A percentile compares a stretch with the other conserved stretches of the same genome.
These are phyloP conservation scores for Rubia tinctorum DNA, from an alignment of 305 asterid species.

Conservation along the genomic window DNA sequence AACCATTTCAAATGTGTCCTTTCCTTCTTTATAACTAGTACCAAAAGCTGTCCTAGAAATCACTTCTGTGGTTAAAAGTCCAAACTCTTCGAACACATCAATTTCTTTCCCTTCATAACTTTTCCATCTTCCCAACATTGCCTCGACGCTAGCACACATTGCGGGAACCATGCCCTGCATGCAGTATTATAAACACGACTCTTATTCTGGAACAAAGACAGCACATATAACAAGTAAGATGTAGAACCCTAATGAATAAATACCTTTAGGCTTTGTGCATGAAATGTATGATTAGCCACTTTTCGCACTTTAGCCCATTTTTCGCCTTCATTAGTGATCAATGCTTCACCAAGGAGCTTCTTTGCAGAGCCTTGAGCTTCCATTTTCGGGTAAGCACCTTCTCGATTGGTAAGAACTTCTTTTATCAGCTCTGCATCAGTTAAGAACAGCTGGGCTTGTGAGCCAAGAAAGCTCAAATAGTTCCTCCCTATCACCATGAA, in stretches of 20 bases:
- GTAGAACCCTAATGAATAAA: no score
- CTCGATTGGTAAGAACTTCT: constrained; percentile 53
- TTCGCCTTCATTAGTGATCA: constrained; percentile 65
- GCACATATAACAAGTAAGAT: no score
- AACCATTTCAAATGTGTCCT: constrained; percentile 57
- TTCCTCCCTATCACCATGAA: constrained; percentile 30
- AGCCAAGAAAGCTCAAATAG: constrained; percentile 55
- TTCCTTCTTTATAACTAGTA: constrained; percentile 65
- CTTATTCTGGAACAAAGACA: no score
- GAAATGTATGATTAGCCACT: constrained; percentile 55
- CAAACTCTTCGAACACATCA: constrained; percentile 61
- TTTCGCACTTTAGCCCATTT: constrained; percentile 69
- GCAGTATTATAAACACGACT: neutral
- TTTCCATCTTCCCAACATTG: constrained; percentile 53
- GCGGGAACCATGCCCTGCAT: constrained; percentile 51
- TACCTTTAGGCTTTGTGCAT: constrained; percentile 61
- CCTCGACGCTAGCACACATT: constrained; percentile 54
- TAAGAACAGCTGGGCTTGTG: constrained; percentile 43
- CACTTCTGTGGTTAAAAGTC: constrained; percentile 52
- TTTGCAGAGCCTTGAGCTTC: constrained; percentile 48
- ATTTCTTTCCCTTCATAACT: constrained; percentile 38
- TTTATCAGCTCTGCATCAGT: constrained; percentile 48
- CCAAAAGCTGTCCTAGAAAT: constrained; percentile 81
- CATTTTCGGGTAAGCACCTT: constrained; percentile 54
- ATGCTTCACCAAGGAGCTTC: constrained; percentile 56